These are phyloP conservation scores for Pelargonium australe DNA, from an alignment of 441 rosid genomes.

Conservation along the genomic window DNA sequence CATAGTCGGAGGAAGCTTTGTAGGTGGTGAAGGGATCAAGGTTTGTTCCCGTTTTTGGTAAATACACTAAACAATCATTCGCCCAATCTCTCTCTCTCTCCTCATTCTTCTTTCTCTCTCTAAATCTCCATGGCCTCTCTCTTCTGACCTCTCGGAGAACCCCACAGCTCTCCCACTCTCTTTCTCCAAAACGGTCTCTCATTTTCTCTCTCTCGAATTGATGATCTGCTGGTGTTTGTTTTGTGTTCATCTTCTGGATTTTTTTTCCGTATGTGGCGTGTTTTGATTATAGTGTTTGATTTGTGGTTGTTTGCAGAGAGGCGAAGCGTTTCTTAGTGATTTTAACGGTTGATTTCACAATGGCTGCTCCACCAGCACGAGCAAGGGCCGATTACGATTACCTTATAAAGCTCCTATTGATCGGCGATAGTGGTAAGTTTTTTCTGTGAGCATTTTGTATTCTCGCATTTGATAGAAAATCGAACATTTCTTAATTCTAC, in stretches of 20 bases:
- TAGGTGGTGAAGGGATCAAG: slow-evolving; percentile 6
- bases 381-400: slow-evolving; percentile 67
- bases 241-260: slow-evolving; percentile 7
- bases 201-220: slow-evolving; percentile 3
- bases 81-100: neutral
- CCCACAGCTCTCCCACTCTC: slow-evolving; percentile 3
- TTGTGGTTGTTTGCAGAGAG: neutral
- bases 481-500: no score
- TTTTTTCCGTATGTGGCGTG: slow-evolving; percentile 6
- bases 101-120: slow-evolving; percentile 9
- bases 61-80: neutral
- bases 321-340: neutral
- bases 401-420: slow-evolving; percentile 60
- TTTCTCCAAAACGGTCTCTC: neutral
- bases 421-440: slow-evolving; percentile 55
- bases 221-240: slow-evolving; percentile 28
- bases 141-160: slow-evolving; percentile 20
- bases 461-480: neutral
- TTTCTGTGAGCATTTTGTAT: neutral
- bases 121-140: slow-evolving; percentile 21
- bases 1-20: slow-evolving; percentile 6
- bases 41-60: neutral
- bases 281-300: slow-evolving; percentile 16
- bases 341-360: slow-evolving; percentile 19
- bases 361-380: slow-evolving; percentile 69